phyloP scores from a whole-genome alignment of 495 filamentous ascomycete genomes.

The Aspergillus bertholletiae region DNA sequence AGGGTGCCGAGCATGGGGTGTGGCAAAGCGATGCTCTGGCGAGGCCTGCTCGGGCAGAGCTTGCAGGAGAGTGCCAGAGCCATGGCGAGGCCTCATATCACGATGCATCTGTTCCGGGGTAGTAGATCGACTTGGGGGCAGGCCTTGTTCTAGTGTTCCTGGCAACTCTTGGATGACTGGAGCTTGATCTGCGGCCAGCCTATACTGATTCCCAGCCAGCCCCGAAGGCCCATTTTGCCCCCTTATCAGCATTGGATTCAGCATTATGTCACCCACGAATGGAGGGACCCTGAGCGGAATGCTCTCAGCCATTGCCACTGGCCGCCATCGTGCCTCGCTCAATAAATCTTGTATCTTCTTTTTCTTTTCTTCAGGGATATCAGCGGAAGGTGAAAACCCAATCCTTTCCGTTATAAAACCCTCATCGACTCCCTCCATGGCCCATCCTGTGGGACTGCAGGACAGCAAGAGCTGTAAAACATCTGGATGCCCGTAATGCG shows the following conservation, averaged over 20 bases:
- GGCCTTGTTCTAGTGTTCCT: constrained; percentile 24
- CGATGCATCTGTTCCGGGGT: constrained; percentile 24
- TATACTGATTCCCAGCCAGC: background rate
- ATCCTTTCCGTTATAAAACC: constrained; percentile 16
- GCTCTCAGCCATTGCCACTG: background rate
- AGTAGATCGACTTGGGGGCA: constrained; percentile 20
- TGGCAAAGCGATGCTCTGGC: background rate
- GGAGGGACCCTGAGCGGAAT: background rate
- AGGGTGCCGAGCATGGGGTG: background rate
- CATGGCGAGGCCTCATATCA: background rate
- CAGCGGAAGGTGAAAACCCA: constrained; percentile 22
- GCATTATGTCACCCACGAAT: background rate
- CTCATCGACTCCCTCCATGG: constrained; percentile 9
- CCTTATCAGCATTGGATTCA: background rate
- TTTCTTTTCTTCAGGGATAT: constrained; percentile 22
- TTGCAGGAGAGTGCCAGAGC: background rate
- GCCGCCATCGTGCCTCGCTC: constrained; percentile 4
- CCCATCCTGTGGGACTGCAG: constrained; percentile 7
- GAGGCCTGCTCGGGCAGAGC: background rate
- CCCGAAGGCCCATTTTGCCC: background rate
- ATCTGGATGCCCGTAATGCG: constrained; percentile 36
- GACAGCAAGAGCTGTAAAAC: constrained; percentile 26
- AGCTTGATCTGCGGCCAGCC: background rate
- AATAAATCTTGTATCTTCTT: constrained; percentile 18
- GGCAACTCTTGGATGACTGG: constrained; percentile 22